Percentiles rank a stretch among this genome's conserved stretches.
These are phyloP conservation scores for Puccinia coronata DNA, from an alignment of 1,284 basidiomycete genomes.

Conservation along the genomic window DNA sequence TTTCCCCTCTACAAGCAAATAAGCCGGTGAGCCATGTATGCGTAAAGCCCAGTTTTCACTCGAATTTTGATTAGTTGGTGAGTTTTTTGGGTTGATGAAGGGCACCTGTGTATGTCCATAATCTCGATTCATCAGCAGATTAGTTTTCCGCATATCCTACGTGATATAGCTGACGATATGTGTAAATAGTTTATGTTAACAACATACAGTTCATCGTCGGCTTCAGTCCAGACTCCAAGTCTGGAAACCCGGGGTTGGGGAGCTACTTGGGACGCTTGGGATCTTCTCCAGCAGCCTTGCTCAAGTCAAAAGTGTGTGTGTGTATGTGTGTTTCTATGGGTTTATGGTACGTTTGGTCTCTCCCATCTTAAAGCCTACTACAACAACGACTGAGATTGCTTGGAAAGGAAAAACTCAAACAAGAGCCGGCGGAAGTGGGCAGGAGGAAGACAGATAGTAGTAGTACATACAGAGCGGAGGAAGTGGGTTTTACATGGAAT, in stretches of 20 bases:
- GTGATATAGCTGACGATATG: too few relatives aligned
- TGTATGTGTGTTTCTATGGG: not conserved
- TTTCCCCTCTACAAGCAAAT: too few relatives aligned
- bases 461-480: too few relatives aligned
- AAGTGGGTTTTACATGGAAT: too few relatives aligned
- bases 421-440: not conserved
- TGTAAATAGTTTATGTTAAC: too few relatives aligned
- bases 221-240: not conserved
- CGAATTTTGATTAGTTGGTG: too few relatives aligned
- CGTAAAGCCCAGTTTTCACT: too few relatives aligned
- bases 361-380: slow-evolving; percentile 10
- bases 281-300: not conserved
- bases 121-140: not conserved
- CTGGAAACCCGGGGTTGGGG: slow-evolving; percentile 15
- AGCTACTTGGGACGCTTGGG: not conserved
- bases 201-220: not conserved
- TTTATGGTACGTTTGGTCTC: not conserved
- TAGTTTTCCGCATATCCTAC: not conserved
- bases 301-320: not conserved
- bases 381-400: not conserved
- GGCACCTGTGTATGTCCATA: too few relatives aligned
- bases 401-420: not conserved
- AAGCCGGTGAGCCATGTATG: too few relatives aligned
- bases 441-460: not conserved
- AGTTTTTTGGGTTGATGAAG: too few relatives aligned